A percentile compares a stretch with the other conserved stretches of the same genome.
Evolutionary conservation across 192 early-diverging fungal genomes (phyloP).

Genomic region (Umbelopsis ramanniana): DNA sequence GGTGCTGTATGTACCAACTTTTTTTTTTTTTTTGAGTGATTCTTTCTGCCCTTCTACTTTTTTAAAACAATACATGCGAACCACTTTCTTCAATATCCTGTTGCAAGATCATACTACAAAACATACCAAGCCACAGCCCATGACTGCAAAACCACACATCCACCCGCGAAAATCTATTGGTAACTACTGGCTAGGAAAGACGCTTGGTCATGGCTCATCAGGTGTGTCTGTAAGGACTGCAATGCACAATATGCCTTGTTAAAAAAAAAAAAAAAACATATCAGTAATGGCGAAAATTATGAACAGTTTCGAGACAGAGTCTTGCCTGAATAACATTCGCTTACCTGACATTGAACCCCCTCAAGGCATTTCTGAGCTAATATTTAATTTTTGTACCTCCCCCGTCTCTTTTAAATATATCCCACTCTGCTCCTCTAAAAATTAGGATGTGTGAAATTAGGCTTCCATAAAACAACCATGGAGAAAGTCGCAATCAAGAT

Average conservation of each 20-base stretch:
- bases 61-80: conserved; percentile 17
- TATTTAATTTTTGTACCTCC: background rate
- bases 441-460: conserved; percentile 41
- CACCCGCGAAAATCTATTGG: conserved; percentile 46
- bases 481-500: conserved; percentile 44
- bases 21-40: background rate
- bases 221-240: conserved; percentile 20
- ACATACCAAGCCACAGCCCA: background rate
- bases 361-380: background rate
- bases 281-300: background rate
- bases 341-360: background rate
- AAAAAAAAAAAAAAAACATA: background rate
- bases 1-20: background rate
- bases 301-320: background rate
- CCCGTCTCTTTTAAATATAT: background rate
- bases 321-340: background rate
- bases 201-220: conserved; percentile 74
- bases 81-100: background rate
- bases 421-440: background rate
- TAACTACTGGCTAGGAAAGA: conserved; percentile 65
- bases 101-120: background rate
- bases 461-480: conserved; percentile 37
- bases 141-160: background rate
- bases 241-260: background rate
- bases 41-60: conserved; percentile 12